These are phyloP conservation scores for Pichia occidentalis DNA, from an alignment of 805 yeast species.

Conservation along the genomic window DNA sequence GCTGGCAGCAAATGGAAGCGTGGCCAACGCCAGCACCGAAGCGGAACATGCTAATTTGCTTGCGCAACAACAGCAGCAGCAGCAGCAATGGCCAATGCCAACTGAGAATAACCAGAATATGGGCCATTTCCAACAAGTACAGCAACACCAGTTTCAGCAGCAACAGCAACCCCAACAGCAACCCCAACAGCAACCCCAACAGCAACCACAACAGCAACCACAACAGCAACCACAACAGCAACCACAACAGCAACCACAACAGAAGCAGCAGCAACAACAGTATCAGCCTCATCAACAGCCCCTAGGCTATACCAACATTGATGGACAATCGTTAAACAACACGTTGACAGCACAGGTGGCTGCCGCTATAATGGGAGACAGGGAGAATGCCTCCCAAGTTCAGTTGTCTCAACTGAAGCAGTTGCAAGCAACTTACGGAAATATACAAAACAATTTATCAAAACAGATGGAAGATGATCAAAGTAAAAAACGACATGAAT, in stretches of 20 bases:
- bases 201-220: constrained; percentile 5
- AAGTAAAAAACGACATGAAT: too few relatives aligned
- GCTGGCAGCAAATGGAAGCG: too few relatives aligned
- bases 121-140: constrained; percentile 9
- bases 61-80: constrained; percentile 9
- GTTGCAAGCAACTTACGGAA: constrained; percentile 28
- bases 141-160: constrained; percentile 10
- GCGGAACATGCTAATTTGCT: constrained; percentile 1
- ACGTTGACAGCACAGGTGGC: constrained; percentile 17
- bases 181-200: constrained; percentile 16
- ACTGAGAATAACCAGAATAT: constrained; percentile 7
- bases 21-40: constrained; percentile 10
- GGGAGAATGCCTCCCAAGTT: constrained; percentile 6
- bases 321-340: too few relatives aligned
- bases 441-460: constrained; percentile 21
- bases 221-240: constrained; percentile 3
- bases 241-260: constrained; percentile 18
- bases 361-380: constrained; percentile 13
- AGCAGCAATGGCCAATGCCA: constrained; percentile 15
- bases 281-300: constrained; percentile 1
- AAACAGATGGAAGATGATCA: constrained; percentile 20
- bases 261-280: constrained; percentile 22
- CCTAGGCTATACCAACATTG: too few relatives aligned
- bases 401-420: constrained; percentile 20
- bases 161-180: constrained; percentile 14